A percentile compares a stretch with the other conserved stretches of the same genome.
phyloP scores from a whole-genome alignment of 2,329 filamentous ascomycete genomes.

The Colletotrichum sp. region DNA sequence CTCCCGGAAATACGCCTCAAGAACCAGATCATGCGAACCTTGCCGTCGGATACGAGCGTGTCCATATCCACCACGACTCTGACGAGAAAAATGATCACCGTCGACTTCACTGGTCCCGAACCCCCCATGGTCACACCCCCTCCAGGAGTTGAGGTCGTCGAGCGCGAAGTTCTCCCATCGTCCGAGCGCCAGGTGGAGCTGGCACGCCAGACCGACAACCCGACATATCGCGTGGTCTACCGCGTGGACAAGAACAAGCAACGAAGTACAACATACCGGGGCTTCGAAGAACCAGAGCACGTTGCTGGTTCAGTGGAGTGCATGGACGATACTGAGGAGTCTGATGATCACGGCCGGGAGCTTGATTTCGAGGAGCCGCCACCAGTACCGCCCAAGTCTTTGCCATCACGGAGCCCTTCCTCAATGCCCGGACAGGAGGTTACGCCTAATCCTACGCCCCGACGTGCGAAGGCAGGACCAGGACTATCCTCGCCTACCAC shows the following conservation, averaged over 20 bases:
- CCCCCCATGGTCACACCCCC: conserved; percentile 58
- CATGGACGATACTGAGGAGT: conserved; percentile 25
- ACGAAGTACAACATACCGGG: conserved; percentile 43
- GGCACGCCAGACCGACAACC: conserved; percentile 25
- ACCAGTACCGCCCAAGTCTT: conserved; percentile 24
- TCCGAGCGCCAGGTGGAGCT: conserved; percentile 30
- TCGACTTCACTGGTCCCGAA: conserved; percentile 62
- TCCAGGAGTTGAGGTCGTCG: conserved; percentile 64
- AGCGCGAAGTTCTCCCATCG: conserved; percentile 54
- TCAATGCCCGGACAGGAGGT: not conserved
- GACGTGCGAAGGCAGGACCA: not conserved
- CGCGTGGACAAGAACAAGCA: conserved; percentile 59
- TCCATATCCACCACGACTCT: conserved; percentile 64
- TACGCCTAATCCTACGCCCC: not conserved
- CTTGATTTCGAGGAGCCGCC: conserved; percentile 1
- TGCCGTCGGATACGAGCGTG: conserved; percentile 62
- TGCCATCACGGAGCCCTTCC: not conserved
- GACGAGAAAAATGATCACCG: conserved; percentile 68
- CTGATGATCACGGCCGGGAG: not conserved
- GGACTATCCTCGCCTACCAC: not conserved
- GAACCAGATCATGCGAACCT: conserved; percentile 58
- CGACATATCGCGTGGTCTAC: conserved; percentile 64
- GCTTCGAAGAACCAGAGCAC: conserved; percentile 33
- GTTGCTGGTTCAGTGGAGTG: conserved; percentile 30
- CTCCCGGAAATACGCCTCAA: conserved; percentile 52